phyloP scores from a whole-genome alignment of 2,329 filamentous ascomycete genomes.

The Xylariaceae sp. region DNA sequence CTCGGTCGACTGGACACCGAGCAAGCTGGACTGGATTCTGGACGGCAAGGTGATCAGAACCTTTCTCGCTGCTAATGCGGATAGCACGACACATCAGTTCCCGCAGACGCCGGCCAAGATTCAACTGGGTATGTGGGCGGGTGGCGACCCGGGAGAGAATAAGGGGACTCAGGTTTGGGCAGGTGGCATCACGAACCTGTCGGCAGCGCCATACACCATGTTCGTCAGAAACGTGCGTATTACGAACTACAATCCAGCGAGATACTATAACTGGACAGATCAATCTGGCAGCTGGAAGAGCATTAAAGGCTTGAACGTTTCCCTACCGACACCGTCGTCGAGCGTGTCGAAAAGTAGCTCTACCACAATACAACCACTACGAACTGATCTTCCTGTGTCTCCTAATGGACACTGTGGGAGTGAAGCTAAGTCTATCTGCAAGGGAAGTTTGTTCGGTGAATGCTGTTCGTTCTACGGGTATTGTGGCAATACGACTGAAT shows the following conservation, averaged over 20 bases:
- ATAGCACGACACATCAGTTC: constrained; percentile 22
- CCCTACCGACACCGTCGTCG: constrained; percentile 12
- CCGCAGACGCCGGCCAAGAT: constrained; percentile 32
- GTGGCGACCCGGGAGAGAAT: constrained; percentile 27
- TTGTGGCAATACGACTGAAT: constrained; percentile 24
- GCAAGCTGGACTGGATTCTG: constrained; percentile 27
- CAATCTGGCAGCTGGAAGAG: constrained; percentile 24
- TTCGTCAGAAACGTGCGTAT: constrained; percentile 30
- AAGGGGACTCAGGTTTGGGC: constrained; percentile 29
- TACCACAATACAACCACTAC: constrained; percentile 7
- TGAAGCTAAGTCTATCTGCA: constrained; percentile 4
- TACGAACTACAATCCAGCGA: constrained; percentile 33
- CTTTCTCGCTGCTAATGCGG: constrained; percentile 20
- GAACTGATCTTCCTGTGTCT: constrained; percentile 18
- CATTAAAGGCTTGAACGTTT: constrained; percentile 20
- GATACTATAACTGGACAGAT: constrained; percentile 31
- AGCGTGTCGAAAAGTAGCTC: neutral
- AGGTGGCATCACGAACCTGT: constrained; percentile 29
- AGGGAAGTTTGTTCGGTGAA: constrained; percentile 20
- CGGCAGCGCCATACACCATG: constrained; percentile 26
- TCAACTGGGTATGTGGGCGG: constrained; percentile 31
- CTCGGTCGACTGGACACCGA: constrained; percentile 32
- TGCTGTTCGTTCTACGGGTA: constrained; percentile 24
- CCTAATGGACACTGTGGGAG: constrained; percentile 22
- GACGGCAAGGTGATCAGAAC: constrained; percentile 29